A percentile compares a stretch with the other conserved stretches of the same genome.
These are phyloP conservation scores for Leishmania turanica DNA, from an alignment of 208 protist genomes.

Conservation along the genomic window DNA sequence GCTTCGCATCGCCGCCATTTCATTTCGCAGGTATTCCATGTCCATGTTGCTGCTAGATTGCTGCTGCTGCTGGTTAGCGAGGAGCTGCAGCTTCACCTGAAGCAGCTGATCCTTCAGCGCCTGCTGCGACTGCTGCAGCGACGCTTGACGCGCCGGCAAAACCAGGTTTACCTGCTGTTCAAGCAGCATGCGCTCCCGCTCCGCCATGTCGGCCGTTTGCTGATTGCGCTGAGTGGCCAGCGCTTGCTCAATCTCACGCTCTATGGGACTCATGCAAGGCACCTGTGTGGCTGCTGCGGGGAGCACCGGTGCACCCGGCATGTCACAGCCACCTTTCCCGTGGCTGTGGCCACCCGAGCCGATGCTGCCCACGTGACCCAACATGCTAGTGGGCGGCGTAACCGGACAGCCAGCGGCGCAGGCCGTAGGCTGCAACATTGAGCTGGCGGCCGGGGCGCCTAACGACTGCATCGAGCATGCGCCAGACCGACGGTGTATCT, in stretches of 20 bases:
- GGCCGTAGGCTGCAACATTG: background rate
- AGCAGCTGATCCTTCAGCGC: slow-evolving; percentile 39
- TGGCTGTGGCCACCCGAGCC: background rate
- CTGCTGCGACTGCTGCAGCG: slow-evolving; percentile 51
- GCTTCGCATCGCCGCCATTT: slow-evolving; percentile 40
- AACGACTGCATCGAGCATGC: slow-evolving; percentile 2
- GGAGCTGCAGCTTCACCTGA: slow-evolving; percentile 50
- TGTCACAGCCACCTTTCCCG: slow-evolving; percentile 2
- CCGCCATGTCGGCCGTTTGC: slow-evolving; percentile 31
- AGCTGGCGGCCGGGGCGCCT: background rate
- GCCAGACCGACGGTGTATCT: slow-evolving; percentile 34
- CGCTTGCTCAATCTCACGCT: slow-evolving; percentile 36
- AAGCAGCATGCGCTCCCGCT: slow-evolving; percentile 38
- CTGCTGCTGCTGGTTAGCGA: slow-evolving; percentile 32
- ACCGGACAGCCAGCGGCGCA: background rate
- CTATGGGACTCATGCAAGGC: slow-evolving; percentile 12
- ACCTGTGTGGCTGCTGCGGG: background rate
- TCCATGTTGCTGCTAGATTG: slow-evolving; percentile 31
- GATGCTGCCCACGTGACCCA: background rate
- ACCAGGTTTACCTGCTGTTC: slow-evolving; percentile 51
- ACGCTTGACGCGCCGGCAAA: slow-evolving; percentile 38
- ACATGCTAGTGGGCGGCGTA: background rate
- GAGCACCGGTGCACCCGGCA: slow-evolving; percentile 1
- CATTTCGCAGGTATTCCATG: slow-evolving; percentile 42
- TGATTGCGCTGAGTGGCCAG: slow-evolving; percentile 38